Evolutionary conservation across 2,329 filamentous ascomycete genomes (phyloP), one percentile per base, ranked within the genome.

Genomic region (Cordyceps cicadae): DNA sequence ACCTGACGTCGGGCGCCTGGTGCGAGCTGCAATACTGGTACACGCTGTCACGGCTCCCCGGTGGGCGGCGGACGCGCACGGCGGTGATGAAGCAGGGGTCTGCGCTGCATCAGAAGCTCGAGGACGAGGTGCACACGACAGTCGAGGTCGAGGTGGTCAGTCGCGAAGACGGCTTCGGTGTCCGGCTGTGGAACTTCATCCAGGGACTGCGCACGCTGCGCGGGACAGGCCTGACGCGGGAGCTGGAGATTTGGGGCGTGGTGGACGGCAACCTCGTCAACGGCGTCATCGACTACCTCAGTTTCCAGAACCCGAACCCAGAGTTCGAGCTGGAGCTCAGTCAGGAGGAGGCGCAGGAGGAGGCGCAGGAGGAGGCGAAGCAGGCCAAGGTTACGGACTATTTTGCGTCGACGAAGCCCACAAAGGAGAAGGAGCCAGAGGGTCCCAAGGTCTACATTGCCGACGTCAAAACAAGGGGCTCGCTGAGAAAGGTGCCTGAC

Each of bases 1-100:
- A 99, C 72, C 76, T 97, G 26, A 85, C 92, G 0, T 88, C 90
- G 1, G 92, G 92, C 2, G 87, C 92, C 8, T 99, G 94, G 94
- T 99, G 94, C 72, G 93, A 99, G 73, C 73, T 97, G 62, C 92
- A 97, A 71, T 95, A 96, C 68, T 92, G 86, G 79, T 97, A 95
- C 74, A 90, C 86, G 0, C 80, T 99, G 59, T 89, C 87, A 3
- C 86, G 84, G 59, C 84, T 84, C 4, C 82, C 81, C 0, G 77
- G 87, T 69, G 94, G 93, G 0, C 84, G 83, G 61, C 92, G 89
- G 70, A 87, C 83, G 59, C 80, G 80, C 39, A 97, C 92, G 0
- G 74, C 82, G 2, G 91, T 90, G 0, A 99, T 99, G 94, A 87
- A 86, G 70, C 81, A 85, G 58, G 94, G 94, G 0, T 87, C 85